phyloP scores from a whole-genome alignment of 2,329 filamentous ascomycete species.

The Hypoxylon sp. region DNA sequence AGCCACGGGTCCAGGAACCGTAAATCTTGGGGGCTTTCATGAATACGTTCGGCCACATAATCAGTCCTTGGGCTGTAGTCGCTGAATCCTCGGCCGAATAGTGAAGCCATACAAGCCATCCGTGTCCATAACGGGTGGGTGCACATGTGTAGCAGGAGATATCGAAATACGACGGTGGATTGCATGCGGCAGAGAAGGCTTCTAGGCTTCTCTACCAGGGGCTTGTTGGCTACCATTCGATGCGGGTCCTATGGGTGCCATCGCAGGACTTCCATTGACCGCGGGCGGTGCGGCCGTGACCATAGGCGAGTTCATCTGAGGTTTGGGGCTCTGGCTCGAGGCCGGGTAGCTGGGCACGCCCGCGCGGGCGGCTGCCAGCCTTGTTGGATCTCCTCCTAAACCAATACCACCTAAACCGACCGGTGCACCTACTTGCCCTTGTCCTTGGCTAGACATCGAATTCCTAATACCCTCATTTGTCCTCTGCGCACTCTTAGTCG shows the following conservation, averaged over 20 bases:
- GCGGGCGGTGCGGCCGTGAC: slow-evolving; percentile 37
- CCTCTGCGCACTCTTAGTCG: slow-evolving; percentile 50
- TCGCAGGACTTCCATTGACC: slow-evolving; percentile 48
- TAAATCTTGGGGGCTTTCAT: background rate
- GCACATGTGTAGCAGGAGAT: background rate
- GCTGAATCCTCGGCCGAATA: background rate
- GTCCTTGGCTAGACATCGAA: slow-evolving; percentile 45
- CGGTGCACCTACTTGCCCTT: slow-evolving; percentile 51
- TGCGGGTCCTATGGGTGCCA: slow-evolving; percentile 32
- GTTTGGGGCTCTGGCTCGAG: slow-evolving; percentile 50
- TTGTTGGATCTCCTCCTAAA: slow-evolving; percentile 49
- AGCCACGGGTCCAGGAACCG: background rate
- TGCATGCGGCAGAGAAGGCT: slow-evolving; percentile 35
- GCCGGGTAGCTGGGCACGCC: slow-evolving; percentile 49
- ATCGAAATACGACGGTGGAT: background rate
- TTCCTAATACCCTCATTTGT: slow-evolving; percentile 50
- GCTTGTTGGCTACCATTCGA: slow-evolving; percentile 43
- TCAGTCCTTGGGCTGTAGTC: background rate
- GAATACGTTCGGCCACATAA: background rate
- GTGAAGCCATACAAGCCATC: slow-evolving; percentile 4
- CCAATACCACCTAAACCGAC: slow-evolving; percentile 54
- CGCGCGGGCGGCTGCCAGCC: slow-evolving; percentile 47
- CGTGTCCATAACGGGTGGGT: background rate
- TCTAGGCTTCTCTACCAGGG: slow-evolving; percentile 50
- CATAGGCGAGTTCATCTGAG: slow-evolving; percentile 44